Conservation (phyloP, 192 early-diverging fungal genomes). For the Umbelopsis ramanniana region DNA sequence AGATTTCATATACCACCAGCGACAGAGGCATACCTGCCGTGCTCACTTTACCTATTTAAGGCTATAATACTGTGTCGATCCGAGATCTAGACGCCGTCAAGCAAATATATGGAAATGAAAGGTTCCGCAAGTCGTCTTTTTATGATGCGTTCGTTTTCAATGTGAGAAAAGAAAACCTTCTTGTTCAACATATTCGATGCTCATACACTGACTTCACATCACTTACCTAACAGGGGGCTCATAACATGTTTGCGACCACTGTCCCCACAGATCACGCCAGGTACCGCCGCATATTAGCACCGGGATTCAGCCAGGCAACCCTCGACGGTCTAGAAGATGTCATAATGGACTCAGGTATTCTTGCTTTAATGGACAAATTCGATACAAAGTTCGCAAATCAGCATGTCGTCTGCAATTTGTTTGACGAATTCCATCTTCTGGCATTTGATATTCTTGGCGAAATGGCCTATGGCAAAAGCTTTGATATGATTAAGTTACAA, state of each 20-base stretch:
- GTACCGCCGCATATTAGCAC: neutral
- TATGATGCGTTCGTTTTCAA: neutral
- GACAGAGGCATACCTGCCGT: neutral
- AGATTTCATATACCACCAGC: neutral
- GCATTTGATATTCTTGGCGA: slow-evolving; percentile 21
- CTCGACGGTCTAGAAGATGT: neutral
- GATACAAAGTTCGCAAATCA: neutral
- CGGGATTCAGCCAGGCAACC: slow-evolving; percentile 1
- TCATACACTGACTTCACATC: too few species aligned
- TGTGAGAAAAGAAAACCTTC: neutral
- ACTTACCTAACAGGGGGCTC: neutral
- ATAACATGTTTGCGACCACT: neutral
- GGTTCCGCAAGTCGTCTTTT: neutral
- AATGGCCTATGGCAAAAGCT: slow-evolving; percentile 12
- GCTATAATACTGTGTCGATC: slow-evolving; percentile 1
- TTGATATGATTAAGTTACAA: slow-evolving; percentile 5
- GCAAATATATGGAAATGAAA: slow-evolving; percentile 17
- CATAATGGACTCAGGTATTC: slow-evolving; percentile 3
- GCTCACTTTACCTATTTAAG: neutral
- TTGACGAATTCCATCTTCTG: neutral
- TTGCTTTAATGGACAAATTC: slow-evolving; percentile 12
- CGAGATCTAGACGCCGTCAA: slow-evolving; percentile 1
- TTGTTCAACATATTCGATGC: too few species aligned
- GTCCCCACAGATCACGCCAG: neutral
- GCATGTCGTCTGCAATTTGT: neutral